These are phyloP conservation scores for Silene noctiflora DNA, from an alignment of 179 eudicot species.

Conservation along the genomic window DNA sequence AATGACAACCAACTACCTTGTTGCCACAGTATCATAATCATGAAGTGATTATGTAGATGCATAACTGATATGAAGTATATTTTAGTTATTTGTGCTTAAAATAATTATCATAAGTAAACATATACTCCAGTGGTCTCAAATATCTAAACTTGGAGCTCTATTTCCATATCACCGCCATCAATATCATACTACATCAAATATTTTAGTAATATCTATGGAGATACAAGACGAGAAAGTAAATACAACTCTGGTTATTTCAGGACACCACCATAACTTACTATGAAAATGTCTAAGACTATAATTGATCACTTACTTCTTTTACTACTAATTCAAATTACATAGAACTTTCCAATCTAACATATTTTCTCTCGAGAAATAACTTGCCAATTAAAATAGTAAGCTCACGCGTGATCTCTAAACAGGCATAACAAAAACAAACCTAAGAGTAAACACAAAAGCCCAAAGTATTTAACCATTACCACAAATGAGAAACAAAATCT, in stretches of 20 bases:
- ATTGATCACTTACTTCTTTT: not conserved
- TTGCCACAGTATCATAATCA: not conserved
- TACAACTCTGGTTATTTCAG: not conserved
- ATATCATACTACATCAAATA: not conserved
- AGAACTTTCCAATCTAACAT: not conserved
- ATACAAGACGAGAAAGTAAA: not conserved
- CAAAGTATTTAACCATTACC: not conserved
- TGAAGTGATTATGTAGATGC: not conserved
- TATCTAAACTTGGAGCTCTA: not conserved
- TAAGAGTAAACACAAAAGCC: not conserved
- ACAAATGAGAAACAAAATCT: slow-evolving; percentile 19
- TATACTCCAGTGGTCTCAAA: not conserved
- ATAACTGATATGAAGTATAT: not conserved
- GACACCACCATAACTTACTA: too few relatives aligned
- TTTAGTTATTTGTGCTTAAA: not conserved
- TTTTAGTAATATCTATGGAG: not conserved
- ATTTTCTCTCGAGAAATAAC: not conserved
- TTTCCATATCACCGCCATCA: not conserved
- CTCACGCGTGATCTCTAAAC: not conserved
- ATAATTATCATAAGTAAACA: not conserved
- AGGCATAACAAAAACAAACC: not conserved
- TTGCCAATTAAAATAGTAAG: not conserved
- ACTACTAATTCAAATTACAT: not conserved
- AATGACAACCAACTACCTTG: not conserved
- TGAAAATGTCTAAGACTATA: not conserved